Evolutionary conservation across 257 asterid genomes (phyloP).

Genomic region (Voacanga thouarsii): DNA sequence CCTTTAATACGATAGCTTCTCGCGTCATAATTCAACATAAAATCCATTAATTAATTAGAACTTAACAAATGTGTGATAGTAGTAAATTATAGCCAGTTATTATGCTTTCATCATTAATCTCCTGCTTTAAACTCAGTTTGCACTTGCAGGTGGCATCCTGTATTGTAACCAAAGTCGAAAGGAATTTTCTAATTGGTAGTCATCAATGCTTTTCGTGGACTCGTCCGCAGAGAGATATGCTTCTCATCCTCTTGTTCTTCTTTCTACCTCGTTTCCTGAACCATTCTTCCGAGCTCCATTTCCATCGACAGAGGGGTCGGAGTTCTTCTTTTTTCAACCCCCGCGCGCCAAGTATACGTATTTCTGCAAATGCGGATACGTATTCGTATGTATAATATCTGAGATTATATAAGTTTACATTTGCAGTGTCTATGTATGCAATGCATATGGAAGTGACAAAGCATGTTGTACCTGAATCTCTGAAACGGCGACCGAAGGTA

Average conservation of each 20-base stretch:
- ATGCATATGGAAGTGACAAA: not conserved
- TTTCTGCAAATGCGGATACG: not conserved
- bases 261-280: not conserved
- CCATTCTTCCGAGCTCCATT: not conserved
- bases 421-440: not conserved
- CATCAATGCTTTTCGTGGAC: not conserved
- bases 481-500: constrained; percentile 14
- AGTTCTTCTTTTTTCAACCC: not conserved
- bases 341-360: not conserved
- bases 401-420: not conserved
- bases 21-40: no score
- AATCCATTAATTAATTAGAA: no score
- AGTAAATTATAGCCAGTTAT: no score
- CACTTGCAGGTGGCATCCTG: no score
- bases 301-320: not conserved
- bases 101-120: no score
- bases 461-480: not conserved
- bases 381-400: not conserved
- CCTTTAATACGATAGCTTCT: no score
- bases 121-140: no score
- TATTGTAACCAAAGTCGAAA: no score
- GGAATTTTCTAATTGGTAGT: not conserved
- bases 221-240: constrained; percentile 5
- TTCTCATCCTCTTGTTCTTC: not conserved
- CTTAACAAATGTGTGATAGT: no score